Evolutionary conservation across 2,329 filamentous ascomycete species (phyloP), one percentile per base, ranked within the genome.

Genomic region (Fusarium sp.): DNA sequence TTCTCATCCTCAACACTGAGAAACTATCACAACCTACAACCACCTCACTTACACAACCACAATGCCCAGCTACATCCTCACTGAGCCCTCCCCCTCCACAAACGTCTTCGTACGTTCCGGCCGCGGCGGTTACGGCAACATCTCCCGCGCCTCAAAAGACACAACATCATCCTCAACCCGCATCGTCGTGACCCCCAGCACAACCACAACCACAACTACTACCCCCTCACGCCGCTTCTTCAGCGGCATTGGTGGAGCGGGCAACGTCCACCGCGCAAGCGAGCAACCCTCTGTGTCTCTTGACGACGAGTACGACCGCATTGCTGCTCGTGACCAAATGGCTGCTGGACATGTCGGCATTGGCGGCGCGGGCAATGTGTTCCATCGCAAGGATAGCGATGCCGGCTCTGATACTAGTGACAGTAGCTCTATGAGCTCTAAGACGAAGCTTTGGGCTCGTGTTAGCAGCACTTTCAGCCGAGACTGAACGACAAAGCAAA

Each of bases 161-260:
- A 82, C 84, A 17, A 75, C 69, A 45, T 69, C 71, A 46, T 66
- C 72, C 7, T 79, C 89, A 79, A 80, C 89, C 77, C 85, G 85
- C 78, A 78, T 86, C 52, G 82, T 85, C 52, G 44, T 78, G 84
- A 82, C 81, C 75, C 64, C 80, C 77, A 70, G 77, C 76, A 69
- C 78, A 75, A 71, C 76, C 6, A 59, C 74, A 33, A 62, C 77
- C 85, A 82, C 81, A 76, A 68, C 77, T 75, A 68, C 77, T 72
- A 70, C 75, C 6, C 62, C 77, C 36, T 82, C 84, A 46, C 80
- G 84, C 65, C 85, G 86, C 82, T 91, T 91, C 85, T 88, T 90
- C 83, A 87, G 87, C 15, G 91, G 91, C 75, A 89, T 91, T 64
- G 91, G 91, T 74, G 90, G 91, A 64, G 90, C 90, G 5, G 91